Evolutionary conservation across 371 early-diverging fungal species (phyloP), one percentile per base, ranked within the genome.

Genomic region (Actinomortierella ambigua): DNA sequence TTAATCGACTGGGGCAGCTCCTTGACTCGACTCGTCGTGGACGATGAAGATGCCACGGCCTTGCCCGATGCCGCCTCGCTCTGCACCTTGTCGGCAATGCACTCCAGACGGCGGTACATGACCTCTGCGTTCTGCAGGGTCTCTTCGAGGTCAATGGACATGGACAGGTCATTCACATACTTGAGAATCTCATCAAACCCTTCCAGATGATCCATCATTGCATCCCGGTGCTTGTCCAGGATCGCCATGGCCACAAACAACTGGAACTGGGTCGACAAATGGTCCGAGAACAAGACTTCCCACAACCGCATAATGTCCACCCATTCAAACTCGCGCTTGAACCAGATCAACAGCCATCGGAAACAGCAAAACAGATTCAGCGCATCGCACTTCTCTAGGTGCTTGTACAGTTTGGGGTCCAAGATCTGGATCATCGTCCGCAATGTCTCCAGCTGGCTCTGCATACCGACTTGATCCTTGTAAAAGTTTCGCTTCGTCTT

Each of bases 301-400:
- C 97, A 97, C 26, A 97, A 62, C 41, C 82, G 65, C 76, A 89
- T 84, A 22, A 91, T 84, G 57, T 95, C 90, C 15, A 90, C 87
- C 84, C 93, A 95, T 54, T 85, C 82, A 64, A 96, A 95, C 77
- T 98, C 98, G 39, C 98, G 87, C 75, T 98, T 98, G 78, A 94
- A 98, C 85, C 92, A 90, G 17, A 98, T 89, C 47, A 98, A 69
- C n/a, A 98, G 76, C 97, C 97, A 98, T 3, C 97, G 90, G 81
- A 95, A 98, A 69, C 95, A 94, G 76, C 89, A 93, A 69, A 96
- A 96, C 62, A 96, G 79, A 69, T 96, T 93, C 48, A 84, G 77
- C 0, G 93, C 86, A 26, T 95, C 95, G 51, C 88, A 89, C 76
- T 69, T 64, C 85, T 85, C 86, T 48, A 98, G 76, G 49, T 92